Conservation (phyloP, 2,329 filamentous ascomycete genomes). For the Pestalotiopsis sp. region DNA sequence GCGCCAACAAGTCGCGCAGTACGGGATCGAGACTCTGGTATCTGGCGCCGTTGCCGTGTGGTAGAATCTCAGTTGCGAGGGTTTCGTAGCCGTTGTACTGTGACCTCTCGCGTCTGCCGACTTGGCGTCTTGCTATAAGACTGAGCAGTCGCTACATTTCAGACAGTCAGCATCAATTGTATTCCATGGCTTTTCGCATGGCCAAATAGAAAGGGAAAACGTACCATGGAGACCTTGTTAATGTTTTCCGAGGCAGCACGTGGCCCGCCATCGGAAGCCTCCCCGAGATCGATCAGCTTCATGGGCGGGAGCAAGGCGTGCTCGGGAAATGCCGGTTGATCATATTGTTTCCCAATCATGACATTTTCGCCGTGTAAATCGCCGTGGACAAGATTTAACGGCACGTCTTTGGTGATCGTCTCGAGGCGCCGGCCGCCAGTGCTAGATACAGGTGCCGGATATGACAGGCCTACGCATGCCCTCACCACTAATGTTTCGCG, state of each 20-base stretch:
- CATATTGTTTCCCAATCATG: neutral
- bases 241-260: neutral
- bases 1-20: neutral
- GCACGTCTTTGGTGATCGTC: neutral
- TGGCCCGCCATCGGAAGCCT: neutral
- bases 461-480: neutral
- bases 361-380: neutral
- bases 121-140: neutral
- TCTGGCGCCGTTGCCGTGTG: neutral
- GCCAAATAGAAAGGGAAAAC: too few species aligned
- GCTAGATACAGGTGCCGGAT: neutral
- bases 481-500: neutral
- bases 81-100: neutral
- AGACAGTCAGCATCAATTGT: neutral
- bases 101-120: neutral
- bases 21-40: neutral
- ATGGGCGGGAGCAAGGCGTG: neutral
- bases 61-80: conserved; percentile 7
- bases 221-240: neutral
- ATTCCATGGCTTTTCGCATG: neutral
- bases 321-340: neutral
- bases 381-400: neutral
- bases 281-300: neutral
- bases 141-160: neutral
- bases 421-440: neutral